Evolutionary conservation across 345 rosid species (phyloP), one percentile per base, ranked within the genome.

Genomic region (Eucalyptus leucophloia): DNA sequence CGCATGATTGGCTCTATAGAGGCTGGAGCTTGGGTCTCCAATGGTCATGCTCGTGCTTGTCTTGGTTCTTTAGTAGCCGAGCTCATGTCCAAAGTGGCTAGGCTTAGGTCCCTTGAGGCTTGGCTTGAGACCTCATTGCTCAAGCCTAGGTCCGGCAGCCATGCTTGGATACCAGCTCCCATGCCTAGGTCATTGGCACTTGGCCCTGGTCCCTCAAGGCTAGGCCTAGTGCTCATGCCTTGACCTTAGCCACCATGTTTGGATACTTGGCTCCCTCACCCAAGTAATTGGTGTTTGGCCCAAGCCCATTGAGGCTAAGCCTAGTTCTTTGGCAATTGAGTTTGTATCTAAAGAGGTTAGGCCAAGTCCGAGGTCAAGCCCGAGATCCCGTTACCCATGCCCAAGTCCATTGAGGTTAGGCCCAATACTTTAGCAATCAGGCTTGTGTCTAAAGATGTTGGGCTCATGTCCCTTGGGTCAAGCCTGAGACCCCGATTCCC

Each of bases 181-280:
- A 3, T 34, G 23, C 77, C 37, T 67, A 4, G 6, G 23, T n/a
- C 40, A 67, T 17, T 67, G 10, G 77, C 77, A 32, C 77, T 67
- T 32, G 40, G 40, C 11, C 10, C 0, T n/a, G 0, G 23, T 32
- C 77, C 77, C 34, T 67, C 40, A 1, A n/a, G 77, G 77, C 21
- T 7, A n/a, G 40, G 77, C 77, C 37, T 2, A 4, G 0, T 2
- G 21, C 80, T 34, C 0, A 1, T 16, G 80, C 40, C 12, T 2
- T 4, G 72, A 53, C 58, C 72, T 65, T 30, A 13, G 77, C 9
- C 37, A 32, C 28, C 37, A 15, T 65, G 37, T 21, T 7, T 65
- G 19, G 72, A 8, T 65, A 65, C 58, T 8, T 53, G 58, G 58
- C 26, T 53, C 5, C 0, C 11, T 53, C 26, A 53, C 58, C 26